phyloP scores from a whole-genome alignment of 805 yeast genomes.

The Ogataea corticis region DNA sequence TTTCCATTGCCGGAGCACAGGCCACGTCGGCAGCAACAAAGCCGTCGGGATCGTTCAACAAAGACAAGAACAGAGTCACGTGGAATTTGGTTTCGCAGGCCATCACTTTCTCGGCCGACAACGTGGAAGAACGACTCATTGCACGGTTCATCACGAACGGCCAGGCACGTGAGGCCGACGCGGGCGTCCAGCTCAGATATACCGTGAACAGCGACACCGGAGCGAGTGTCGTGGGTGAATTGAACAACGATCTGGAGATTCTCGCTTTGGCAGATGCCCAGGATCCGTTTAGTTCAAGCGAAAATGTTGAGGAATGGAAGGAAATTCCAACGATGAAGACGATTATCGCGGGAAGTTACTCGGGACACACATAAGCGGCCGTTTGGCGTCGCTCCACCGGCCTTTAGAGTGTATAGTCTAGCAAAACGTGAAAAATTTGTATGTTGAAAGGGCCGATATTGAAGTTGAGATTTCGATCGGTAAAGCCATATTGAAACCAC shows the following conservation, averaged over 20 bases:
- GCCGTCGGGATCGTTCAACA: constrained; percentile 90
- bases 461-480: too few species aligned
- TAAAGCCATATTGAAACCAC: too few species aligned
- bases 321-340: constrained; percentile 47
- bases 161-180: constrained; percentile 65
- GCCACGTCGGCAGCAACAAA: constrained; percentile 78
- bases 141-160: constrained; percentile 85
- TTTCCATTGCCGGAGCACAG: constrained; percentile 61
- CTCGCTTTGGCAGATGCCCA: constrained; percentile 28
- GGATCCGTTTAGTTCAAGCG: constrained; percentile 38
- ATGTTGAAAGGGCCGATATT: too few species aligned
- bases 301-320: constrained; percentile 29
- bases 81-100: constrained; percentile 63
- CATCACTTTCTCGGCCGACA: constrained; percentile 35
- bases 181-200: constrained; percentile 74
- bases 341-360: constrained; percentile 50
- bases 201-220: constrained; percentile 45
- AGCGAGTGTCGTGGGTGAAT: constrained; percentile 43
- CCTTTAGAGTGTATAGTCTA: background rate
- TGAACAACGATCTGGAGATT: constrained; percentile 39
- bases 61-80: constrained; percentile 80
- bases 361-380: constrained; percentile 38
- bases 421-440: too few species aligned
- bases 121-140: constrained; percentile 64
- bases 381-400: too few species aligned